Evolutionary conservation across 2,329 filamentous ascomycete species (phyloP), one percentile per base, ranked within the genome.

Genomic region (Daldinia sp.): DNA sequence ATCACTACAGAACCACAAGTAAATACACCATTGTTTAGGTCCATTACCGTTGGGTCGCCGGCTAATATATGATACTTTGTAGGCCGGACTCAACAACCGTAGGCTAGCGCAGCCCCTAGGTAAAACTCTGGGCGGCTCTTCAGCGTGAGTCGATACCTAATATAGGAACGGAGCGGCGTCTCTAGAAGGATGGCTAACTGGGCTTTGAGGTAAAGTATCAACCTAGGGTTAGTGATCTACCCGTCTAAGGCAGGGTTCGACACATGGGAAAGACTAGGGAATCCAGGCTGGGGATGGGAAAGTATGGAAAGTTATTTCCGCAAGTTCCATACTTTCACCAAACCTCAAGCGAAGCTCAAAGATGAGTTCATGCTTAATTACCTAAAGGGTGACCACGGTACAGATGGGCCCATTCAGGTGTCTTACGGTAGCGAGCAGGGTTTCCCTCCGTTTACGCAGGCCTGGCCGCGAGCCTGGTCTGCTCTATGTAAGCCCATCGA

Each of bases 221-320:
- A 48, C 44, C 3, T 48, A 4, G 44, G 44, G 6, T 26, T 48
- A 20, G 18, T 3, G 46, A 72, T 77, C 41, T 70, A 76, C 6
- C 75, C 74, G 1, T 67, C 75, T 7, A 71, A 71, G 6, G 67
- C 69, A n/a, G 77, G 77, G 57, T 77, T 76, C 41, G 74, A 82
- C 54, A 72, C 77, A 1, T 82, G 81, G 81, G 78, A 78, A 26
- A 74, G 74, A 0, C 67, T 82, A 0, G 81, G 80, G 0, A 82
- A 82, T 37, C 69, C 76, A 0, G 79, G 80, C 0, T 82, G 81
- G 81, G 76, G 77, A 1, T 82, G 80, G 77, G 71, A 78, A 13
- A 75, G 60, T 4, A 69, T 81, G 18, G 50, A 77, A 9, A 72
- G 73, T 5, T 80, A 79, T 57, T 78, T 78, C 42, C 73, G 71